phyloP scores from a whole-genome alignment of 306 rosid genomes.

The Ormosia semicastrata region DNA sequence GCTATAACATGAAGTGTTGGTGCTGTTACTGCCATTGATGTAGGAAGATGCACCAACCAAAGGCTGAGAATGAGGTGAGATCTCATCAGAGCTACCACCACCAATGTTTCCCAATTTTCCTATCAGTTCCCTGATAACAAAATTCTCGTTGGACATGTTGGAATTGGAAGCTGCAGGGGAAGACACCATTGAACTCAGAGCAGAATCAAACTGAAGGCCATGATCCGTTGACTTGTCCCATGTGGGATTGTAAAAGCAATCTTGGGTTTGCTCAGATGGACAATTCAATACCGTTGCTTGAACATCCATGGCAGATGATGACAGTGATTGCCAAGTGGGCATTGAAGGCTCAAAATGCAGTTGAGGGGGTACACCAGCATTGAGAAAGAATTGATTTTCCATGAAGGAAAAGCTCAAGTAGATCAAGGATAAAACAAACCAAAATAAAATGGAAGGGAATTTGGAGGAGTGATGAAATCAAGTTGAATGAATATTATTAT shows the following conservation, averaged over 20 bases:
- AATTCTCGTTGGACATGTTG: conserved; percentile 42
- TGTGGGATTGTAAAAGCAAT: conserved; percentile 48
- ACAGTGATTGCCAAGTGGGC: conserved; percentile 56
- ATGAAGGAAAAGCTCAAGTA: not conserved
- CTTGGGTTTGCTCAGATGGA: conserved; percentile 45
- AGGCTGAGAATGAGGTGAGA: conserved; percentile 34
- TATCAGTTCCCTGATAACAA: conserved; percentile 50
- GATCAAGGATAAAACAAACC: not conserved
- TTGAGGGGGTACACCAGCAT: conserved; percentile 43
- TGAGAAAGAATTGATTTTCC: conserved; percentile 60
- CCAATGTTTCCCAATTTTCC: conserved; percentile 54
- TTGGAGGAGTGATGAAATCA: not conserved
- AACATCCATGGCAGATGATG: conserved; percentile 51
- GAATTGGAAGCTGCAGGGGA: conserved; percentile 62
- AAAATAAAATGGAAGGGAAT: not conserved
- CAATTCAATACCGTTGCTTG: conserved; percentile 44
- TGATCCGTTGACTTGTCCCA: conserved; percentile 55
- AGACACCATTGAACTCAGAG: conserved; percentile 55
- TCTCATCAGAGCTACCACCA: conserved; percentile 34
- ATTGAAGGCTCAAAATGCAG: too few species aligned
- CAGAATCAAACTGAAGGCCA: conserved; percentile 59
- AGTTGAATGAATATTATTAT: conserved; percentile 8
- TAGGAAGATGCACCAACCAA: conserved; percentile 25
- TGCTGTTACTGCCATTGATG: conserved; percentile 41
- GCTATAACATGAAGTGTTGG: conserved; percentile 56